Evolutionary conservation across 1,139 yeast species (phyloP), one percentile per base, ranked within the genome.

Genomic region (Debaryomyces robertsiae): DNA sequence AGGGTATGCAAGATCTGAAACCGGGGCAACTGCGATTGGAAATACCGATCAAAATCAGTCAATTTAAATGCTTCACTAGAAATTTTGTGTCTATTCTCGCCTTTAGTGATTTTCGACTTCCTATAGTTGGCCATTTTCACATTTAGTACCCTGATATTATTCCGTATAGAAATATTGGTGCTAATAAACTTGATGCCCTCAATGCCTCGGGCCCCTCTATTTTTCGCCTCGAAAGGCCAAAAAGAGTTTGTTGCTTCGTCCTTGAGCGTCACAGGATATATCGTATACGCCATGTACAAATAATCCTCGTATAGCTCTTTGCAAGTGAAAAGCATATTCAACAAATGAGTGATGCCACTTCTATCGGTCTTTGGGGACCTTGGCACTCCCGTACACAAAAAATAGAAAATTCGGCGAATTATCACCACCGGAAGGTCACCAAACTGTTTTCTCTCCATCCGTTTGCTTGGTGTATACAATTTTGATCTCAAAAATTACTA

Each of bases 341-440:
- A 19, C 14, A 34, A 11, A 11, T 33, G 23, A 9, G 25, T 24
- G n/a, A 6, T 33, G 23, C 9, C 23, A 9, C 10, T 7, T 33
- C 24, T 4, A 11, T 18, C 9, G 5, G 15, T 32, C 23, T 16
- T 32, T 18, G 29, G 13, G 25, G 18, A 11, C 36, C 9, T 13
- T 16, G 14, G 13, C 18, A 16, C 27, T 15, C n/a, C 14, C 10
- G 28, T 24, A n/a, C 36, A 33, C 11, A 41, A 41, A 32, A 39
- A 45, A 31, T 40, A 56, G 4, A 57, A 30, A 3, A 56, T 46
- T 34, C 54, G 39, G 9, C 45, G 42, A 18, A 53, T 44, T 2
- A 57, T 35, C 17, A 48, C 52, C 15, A 38, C 30, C 2, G 61
- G 59, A 10, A 58, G 43, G 4, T 43, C 36, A 9, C 48, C 38